Evolutionary conservation across 352 stramenopile species (phyloP), one percentile per base, ranked within the genome.

Genomic region (Pythium myriotylum): DNA sequence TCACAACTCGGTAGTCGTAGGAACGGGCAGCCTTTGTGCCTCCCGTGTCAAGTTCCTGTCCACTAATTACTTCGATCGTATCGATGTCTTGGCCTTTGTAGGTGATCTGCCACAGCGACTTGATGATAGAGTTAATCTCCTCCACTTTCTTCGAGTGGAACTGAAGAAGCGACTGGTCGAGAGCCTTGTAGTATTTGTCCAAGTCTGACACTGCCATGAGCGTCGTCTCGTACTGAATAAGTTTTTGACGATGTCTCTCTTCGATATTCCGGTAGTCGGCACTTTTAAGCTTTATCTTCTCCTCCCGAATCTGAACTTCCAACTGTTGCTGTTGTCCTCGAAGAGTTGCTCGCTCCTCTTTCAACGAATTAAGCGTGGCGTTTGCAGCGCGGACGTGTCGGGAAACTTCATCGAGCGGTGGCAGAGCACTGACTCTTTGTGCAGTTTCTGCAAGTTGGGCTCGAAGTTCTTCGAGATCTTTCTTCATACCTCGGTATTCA

Each of bases 41-140:
- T 3, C 70, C 69, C 5, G 71, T 61, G 5, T 86, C 88, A 5
- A 76, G 70, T 22, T 98, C 88, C 70, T 98, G 86, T 24, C 95
- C 96, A 17, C 91, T 98, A 35, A 98, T 82, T 22, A 99, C 92
- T 76, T 99, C 91, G 72, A 99, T 99, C 17, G 94, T 98, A 58
- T 99, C 97, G 58, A 99, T 99, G 72, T 99, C 98, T 71, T 98
- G 86, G 0, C 97, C 98, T 62, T 98, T 98, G 88, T 99, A 99
- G 3, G 97, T 99, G 32, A 99, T 89, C 58, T 96, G 84, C 97
- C 97, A 99, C 16, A 99, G 73, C 49, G 98, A 96, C 23, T 88
- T 81, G 65, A 99, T 99, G 55, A 99, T 99, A 33, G 97, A 97
- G 80, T 99, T 99, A 73, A 99, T 99, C 62, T 99, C 97, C 42